Conservation (phyloP, 768 basidiomycete genomes). For the Sporobolomyces pararoseus region DNA sequence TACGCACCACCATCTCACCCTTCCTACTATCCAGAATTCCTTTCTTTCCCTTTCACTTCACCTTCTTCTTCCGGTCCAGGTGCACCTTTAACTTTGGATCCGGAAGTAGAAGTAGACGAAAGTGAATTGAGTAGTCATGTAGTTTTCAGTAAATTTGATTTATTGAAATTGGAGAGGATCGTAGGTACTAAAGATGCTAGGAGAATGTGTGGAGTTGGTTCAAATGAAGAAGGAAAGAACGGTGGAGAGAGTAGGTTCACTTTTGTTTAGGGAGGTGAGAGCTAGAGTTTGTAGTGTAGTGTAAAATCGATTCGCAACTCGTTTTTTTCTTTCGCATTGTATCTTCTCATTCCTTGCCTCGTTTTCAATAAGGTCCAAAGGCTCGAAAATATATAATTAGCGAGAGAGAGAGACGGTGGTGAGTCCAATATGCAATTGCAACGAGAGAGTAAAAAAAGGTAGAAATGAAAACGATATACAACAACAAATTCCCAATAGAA, state of each 20-base stretch:
- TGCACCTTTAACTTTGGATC: neutral
- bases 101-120: conserved; percentile 66
- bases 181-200: conserved; percentile 56
- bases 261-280: conserved; percentile 45
- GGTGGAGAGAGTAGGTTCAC: conserved; percentile 45
- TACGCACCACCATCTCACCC: conserved; percentile 88
- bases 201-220: conserved; percentile 49
- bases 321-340: neutral
- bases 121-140: conserved; percentile 77
- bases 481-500: too few species aligned
- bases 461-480: neutral
- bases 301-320: neutral
- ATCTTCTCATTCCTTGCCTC: too few species aligned
- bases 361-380: too few species aligned
- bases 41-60: conserved; percentile 75
- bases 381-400: neutral
- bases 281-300: neutral
- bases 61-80: conserved; percentile 29
- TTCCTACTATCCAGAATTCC: conserved; percentile 83
- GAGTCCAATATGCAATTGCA: neutral
- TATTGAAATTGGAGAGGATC: conserved; percentile 80
- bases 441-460: neutral
- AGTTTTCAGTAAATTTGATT: conserved; percentile 83
- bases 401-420: neutral
- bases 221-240: conserved; percentile 39